phyloP scores from a whole-genome alignment of 306 rosid genomes.

The Citrullus mucosospermus region DNA sequence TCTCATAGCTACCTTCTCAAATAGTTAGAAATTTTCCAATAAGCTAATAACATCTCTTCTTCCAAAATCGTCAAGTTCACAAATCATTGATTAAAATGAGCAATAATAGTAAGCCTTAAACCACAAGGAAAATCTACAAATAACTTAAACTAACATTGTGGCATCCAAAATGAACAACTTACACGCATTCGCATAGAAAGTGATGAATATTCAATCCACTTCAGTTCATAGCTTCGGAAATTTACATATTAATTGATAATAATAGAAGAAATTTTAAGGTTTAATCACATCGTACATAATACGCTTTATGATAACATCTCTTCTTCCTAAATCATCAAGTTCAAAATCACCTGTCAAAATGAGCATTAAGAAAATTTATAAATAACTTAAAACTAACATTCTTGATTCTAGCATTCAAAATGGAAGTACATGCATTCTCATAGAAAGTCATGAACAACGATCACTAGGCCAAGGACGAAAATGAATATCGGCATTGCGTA shows the following conservation, averaged over 20 bases:
- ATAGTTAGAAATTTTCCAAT: background rate
- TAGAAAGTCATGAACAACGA: no score
- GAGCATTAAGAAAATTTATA: no score
- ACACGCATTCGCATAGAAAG: background rate
- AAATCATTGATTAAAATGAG: background rate
- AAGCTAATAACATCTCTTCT: background rate
- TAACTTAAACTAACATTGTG: background rate
- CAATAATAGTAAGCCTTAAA: background rate
- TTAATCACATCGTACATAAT: background rate
- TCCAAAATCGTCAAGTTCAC: no score
- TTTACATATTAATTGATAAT: background rate
- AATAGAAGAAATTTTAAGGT: no score
- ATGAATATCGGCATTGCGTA: background rate
- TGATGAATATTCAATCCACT: no score
- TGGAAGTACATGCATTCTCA: no score
- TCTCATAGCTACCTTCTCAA: background rate
- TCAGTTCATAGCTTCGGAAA: no score
- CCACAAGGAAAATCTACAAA: background rate
- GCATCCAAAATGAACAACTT: background rate
- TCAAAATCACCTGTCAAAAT: no score
- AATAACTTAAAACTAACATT: no score
- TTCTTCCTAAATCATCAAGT: background rate
- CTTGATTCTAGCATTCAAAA: no score
- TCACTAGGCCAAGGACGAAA: no score
- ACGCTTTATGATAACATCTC: background rate